Percentiles rank a stretch among this genome's conserved stretches.
Conservation (phyloP, 108 stramenopile species). For the Cyclotella kingstonii region DNA sequence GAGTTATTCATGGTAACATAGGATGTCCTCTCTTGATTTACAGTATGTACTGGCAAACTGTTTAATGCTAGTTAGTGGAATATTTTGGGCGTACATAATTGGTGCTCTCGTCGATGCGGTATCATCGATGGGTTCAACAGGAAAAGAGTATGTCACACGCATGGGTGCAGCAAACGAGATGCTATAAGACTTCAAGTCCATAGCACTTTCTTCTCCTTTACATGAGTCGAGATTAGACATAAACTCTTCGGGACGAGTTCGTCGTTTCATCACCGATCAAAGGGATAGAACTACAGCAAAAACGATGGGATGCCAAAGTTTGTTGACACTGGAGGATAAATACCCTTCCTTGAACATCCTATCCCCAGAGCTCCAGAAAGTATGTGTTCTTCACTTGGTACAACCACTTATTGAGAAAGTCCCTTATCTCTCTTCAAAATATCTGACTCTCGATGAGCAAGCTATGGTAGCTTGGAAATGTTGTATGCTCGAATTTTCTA, state of each 20-base stretch:
- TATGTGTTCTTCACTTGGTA: slow-evolving; percentile 27
- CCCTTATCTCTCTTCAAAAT: slow-evolving; percentile 51
- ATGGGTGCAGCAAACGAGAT: slow-evolving; percentile 38
- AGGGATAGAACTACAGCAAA: slow-evolving; percentile 13
- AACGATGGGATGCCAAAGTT: slow-evolving; percentile 3
- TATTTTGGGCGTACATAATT: slow-evolving; percentile 48
- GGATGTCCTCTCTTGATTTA: neutral
- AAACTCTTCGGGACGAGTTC: slow-evolving; percentile 19
- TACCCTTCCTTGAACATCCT: slow-evolving; percentile 34
- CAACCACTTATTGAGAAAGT: slow-evolving; percentile 32
- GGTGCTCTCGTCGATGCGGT: slow-evolving; percentile 38
- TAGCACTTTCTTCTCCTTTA: slow-evolving; percentile 19
- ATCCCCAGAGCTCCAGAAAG: slow-evolving; percentile 28
- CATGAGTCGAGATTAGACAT: neutral
- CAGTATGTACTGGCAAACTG: slow-evolving; percentile 28
- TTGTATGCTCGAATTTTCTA: slow-evolving; percentile 35
- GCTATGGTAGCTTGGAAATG: slow-evolving; percentile 28
- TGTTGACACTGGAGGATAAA: slow-evolving; percentile 15
- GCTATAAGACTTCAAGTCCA: slow-evolving; percentile 22
- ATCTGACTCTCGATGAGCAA: slow-evolving; percentile 38
- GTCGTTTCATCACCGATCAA: slow-evolving; percentile 36
- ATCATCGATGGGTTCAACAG: neutral
- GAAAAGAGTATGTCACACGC: slow-evolving; percentile 2
- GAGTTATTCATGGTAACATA: neutral
- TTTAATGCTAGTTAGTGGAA: slow-evolving; percentile 33